Conservation (phyloP, 345 rosid species). For the Melastoma malabathricum region DNA sequence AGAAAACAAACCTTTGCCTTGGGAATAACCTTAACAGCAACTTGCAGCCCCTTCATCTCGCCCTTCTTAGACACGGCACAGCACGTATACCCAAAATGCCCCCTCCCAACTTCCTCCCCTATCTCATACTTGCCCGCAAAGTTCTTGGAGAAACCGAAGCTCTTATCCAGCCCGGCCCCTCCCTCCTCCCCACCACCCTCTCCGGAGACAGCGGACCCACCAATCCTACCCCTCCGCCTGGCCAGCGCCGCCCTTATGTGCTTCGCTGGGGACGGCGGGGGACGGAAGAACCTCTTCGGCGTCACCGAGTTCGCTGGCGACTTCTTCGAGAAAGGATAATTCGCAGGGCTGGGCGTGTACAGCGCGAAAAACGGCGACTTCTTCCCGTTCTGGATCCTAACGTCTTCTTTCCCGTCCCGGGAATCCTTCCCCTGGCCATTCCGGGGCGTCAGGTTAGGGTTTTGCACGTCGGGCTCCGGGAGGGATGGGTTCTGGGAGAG, state of each 20-base stretch:
- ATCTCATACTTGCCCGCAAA: constrained; percentile 67
- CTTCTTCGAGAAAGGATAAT: constrained; percentile 69
- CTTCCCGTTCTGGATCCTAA: constrained; percentile 23
- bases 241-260: constrained; percentile 73
- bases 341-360: constrained; percentile 84
- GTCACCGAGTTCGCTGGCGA: constrained; percentile 46
- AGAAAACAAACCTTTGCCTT: constrained; percentile 49
- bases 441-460: constrained; percentile 10
- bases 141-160: constrained; percentile 75
- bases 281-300: constrained; percentile 64
- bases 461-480: constrained; percentile 5
- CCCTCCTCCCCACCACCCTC: constrained; percentile 38
- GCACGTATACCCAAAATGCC: constrained; percentile 94
- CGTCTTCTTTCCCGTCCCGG: constrained; percentile 8
- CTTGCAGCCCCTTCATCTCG: constrained; percentile 79
- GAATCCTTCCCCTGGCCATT: constrained; percentile 6
- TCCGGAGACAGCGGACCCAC: constrained; percentile 51
- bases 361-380: constrained; percentile 77
- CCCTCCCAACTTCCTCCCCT: constrained; percentile 86
- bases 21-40: constrained; percentile 91
- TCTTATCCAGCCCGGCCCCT: constrained; percentile 53
- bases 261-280: constrained; percentile 96
- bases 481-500: too few relatives aligned
- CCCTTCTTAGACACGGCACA: constrained; percentile 84
- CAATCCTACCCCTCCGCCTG: constrained; percentile 45